Conservation (phyloP, 495 filamentous ascomycete species). For the Penicillium pancosmium region DNA sequence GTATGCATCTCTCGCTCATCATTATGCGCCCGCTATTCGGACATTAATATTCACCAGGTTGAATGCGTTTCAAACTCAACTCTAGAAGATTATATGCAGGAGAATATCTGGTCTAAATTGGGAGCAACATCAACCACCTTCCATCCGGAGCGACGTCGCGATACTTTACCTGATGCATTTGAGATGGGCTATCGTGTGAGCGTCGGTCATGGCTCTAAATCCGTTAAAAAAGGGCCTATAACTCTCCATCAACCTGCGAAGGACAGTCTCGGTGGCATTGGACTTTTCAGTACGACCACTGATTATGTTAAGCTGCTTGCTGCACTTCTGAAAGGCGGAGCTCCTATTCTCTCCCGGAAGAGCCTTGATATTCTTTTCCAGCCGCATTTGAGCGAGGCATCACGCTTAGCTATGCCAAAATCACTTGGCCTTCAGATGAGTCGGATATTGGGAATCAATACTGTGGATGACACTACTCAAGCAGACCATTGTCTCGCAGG, state of each 20-base stretch:
- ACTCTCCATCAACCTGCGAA: constrained; percentile 20
- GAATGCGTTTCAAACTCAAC: constrained; percentile 33
- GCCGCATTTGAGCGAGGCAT: constrained; percentile 19
- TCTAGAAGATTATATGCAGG: constrained; percentile 48
- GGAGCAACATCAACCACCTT: constrained; percentile 21
- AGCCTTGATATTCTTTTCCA: constrained; percentile 19
- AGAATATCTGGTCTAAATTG: constrained; percentile 44
- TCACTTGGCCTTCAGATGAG: constrained; percentile 21
- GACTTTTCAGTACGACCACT: constrained; percentile 40
- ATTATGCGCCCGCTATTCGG: too few species aligned
- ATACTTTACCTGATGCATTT: constrained; percentile 3
- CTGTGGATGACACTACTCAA: constrained; percentile 5
- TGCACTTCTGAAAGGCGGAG: constrained; percentile 15
- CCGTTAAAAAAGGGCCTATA: background rate
- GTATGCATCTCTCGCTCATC: constrained; percentile 15
- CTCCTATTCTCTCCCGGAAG: constrained; percentile 5
- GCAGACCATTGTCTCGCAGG: constrained; percentile 22
- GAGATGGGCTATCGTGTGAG: constrained; percentile 12
- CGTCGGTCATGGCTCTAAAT: constrained; percentile 7
- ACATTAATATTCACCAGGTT: background rate
- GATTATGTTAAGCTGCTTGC: constrained; percentile 18
- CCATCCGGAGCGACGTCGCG: constrained; percentile 11
- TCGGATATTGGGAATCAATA: constrained; percentile 15
- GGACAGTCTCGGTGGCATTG: constrained; percentile 53
- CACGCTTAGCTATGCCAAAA: constrained; percentile 22